phyloP scores from a whole-genome alignment of 2,329 filamentous ascomycete species.

The Colletotrichum caudatum region DNA sequence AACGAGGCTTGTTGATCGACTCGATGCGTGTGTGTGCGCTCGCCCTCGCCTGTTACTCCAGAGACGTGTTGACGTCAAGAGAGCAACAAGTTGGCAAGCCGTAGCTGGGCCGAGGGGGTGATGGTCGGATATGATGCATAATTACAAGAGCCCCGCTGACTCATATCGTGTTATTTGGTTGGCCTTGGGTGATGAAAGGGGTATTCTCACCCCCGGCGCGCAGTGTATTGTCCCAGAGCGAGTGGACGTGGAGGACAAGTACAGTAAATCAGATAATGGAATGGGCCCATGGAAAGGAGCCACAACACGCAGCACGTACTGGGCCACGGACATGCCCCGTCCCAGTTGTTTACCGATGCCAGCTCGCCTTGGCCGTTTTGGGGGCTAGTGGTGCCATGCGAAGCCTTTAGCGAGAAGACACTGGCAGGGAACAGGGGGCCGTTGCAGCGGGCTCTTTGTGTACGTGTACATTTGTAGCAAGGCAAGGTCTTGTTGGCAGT shows the following conservation, averaged over 20 bases:
- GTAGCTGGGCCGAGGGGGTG: not conserved
- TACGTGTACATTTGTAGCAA: not conserved
- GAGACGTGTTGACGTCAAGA: slow-evolving; percentile 2
- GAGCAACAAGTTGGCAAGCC: not conserved
- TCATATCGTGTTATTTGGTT: slow-evolving; percentile 22
- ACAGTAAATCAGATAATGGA: not conserved
- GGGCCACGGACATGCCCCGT: slow-evolving; percentile 25
- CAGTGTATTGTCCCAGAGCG: not conserved
- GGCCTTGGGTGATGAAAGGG: slow-evolving; percentile 23
- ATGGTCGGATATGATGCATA: slow-evolving; percentile 18
- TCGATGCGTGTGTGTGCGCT: not conserved
- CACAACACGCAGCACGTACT: not conserved
- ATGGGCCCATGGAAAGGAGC: slow-evolving; percentile 1
- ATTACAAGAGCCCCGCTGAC: slow-evolving; percentile 35
- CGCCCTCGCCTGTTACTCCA: not conserved
- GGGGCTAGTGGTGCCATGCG: slow-evolving; percentile 16
- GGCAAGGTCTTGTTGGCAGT: not conserved
- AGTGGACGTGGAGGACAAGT: slow-evolving; percentile 9
- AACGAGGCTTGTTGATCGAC: not conserved
- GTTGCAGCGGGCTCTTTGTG: slow-evolving; percentile 9
- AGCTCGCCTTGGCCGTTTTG: slow-evolving; percentile 21
- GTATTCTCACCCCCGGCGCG: not conserved
- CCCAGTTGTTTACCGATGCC: slow-evolving; percentile 6
- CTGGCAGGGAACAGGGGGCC: slow-evolving; percentile 31
- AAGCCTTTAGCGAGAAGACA: slow-evolving; percentile 9